Conservation (phyloP, 225 moss, liverwort and hornwort genomes). For the Marchantia polymorpha region DNA sequence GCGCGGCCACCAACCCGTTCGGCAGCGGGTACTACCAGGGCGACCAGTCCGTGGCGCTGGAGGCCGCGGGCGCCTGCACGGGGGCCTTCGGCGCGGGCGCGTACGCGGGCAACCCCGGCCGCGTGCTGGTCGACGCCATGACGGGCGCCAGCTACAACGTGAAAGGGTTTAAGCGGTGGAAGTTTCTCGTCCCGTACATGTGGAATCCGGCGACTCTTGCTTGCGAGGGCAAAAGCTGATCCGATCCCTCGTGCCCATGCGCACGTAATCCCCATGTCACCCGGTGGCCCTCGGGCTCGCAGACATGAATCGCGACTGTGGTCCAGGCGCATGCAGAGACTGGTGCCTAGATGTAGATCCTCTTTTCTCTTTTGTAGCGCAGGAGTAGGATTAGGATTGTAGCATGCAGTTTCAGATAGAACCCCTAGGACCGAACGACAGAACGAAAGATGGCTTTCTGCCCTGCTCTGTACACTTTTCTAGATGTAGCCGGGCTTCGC, state of each 20-base stretch:
- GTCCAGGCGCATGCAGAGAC: not conserved
- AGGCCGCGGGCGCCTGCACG: conserved; percentile 67
- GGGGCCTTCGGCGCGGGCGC: conserved; percentile 67
- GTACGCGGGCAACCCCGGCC: conserved; percentile 60
- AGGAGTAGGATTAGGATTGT: too few relatives aligned
- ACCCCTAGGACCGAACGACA: too few relatives aligned
- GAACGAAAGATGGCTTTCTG: not conserved
- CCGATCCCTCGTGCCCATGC: too few relatives aligned
- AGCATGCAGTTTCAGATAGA: too few relatives aligned
- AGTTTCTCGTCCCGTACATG: conserved; percentile 65
- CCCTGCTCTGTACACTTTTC: not conserved
- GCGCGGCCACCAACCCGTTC: conserved; percentile 70
- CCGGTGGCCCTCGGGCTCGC: not conserved
- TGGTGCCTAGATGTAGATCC: not conserved
- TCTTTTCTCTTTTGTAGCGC: not conserved
- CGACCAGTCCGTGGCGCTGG: conserved; percentile 50
- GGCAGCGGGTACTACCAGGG: conserved; percentile 76
- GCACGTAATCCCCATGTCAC: not conserved
- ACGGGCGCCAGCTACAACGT: conserved; percentile 71
- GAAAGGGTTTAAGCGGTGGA: conserved; percentile 49
- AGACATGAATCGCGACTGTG: not conserved
- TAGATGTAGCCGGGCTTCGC: not conserved
- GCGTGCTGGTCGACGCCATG: conserved; percentile 35
- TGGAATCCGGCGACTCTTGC: conserved; percentile 59
- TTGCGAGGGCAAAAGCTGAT: conserved; percentile 21